Percentiles rank a stretch among this genome's conserved stretches.
Conservation (phyloP, 2,329 filamentous ascomycete genomes). For the Amylocarpus encephaloides region DNA sequence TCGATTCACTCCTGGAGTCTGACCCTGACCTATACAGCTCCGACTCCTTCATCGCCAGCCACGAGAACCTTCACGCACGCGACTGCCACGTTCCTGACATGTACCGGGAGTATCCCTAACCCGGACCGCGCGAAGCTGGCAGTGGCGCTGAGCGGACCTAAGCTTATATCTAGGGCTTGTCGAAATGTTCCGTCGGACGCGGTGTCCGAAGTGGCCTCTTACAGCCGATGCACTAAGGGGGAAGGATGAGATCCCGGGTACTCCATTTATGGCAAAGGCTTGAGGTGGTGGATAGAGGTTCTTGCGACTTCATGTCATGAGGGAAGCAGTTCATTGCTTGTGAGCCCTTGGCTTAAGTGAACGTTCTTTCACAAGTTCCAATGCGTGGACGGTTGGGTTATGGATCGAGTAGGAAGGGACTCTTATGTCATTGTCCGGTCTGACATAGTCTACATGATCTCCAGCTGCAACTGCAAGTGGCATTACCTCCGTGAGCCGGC, state of each 20-base stretch:
- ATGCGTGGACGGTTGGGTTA: no score
- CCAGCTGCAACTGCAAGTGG: background rate
- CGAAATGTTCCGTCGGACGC: background rate
- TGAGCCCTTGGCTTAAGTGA: no score
- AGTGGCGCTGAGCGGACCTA: background rate
- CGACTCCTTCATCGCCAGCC: background rate
- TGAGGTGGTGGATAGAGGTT: background rate
- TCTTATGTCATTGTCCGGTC: background rate
- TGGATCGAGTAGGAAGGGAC: background rate
- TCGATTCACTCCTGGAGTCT: no score
- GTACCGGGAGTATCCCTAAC: background rate
- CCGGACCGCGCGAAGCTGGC: background rate
- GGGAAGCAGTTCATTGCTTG: background rate
- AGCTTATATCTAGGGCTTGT: background rate
- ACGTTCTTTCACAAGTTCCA: no score
- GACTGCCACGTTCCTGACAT: background rate
- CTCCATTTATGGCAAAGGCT: background rate
- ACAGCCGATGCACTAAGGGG: background rate
- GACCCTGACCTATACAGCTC: background rate
- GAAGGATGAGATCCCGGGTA: background rate
- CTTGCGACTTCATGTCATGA: background rate
- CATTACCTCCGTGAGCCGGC: background rate
- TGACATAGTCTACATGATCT: no score
- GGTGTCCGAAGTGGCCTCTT: background rate
- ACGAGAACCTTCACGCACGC: background rate